Percentiles rank a stretch among this genome's conserved stretches.
These are phyloP conservation scores for Nannizziopsis arthrosporioides DNA, from an alignment of 2,329 filamentous ascomycete species.

Conservation along the genomic window DNA sequence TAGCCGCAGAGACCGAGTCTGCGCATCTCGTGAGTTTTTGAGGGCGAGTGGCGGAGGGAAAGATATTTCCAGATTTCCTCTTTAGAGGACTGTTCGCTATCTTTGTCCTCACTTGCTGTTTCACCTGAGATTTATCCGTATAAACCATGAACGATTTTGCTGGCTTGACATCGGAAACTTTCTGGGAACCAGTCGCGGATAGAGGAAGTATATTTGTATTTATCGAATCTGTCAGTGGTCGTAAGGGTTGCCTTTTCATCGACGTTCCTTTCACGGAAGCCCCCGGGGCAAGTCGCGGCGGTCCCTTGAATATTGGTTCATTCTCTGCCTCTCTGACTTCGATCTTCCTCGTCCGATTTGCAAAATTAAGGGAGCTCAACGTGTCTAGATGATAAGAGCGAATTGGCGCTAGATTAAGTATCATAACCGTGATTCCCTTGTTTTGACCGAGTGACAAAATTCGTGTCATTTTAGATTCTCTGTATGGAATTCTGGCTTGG, in stretches of 20 bases:
- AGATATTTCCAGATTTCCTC: slow-evolving; percentile 25
- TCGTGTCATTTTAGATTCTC: slow-evolving; percentile 94
- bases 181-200: slow-evolving; percentile 39
- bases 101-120: slow-evolving; percentile 36
- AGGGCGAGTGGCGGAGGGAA: slow-evolving; percentile 29
- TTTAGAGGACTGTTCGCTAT: slow-evolving; percentile 36
- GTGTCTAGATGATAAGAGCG: slow-evolving; percentile 89
- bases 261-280: slow-evolving; percentile 30
- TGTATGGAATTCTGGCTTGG: slow-evolving; percentile 68
- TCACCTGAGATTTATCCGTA: slow-evolving; percentile 50
- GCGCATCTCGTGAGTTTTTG: slow-evolving; percentile 32
- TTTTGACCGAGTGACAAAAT: slow-evolving; percentile 89
- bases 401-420: slow-evolving; percentile 84
- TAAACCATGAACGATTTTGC: slow-evolving; percentile 80
- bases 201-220: slow-evolving; percentile 56
- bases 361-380: slow-evolving; percentile 85
- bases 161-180: slow-evolving; percentile 54
- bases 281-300: slow-evolving; percentile 41
- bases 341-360: slow-evolving; percentile 89
- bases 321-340: slow-evolving; percentile 94
- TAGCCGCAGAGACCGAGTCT: slow-evolving; percentile 50
- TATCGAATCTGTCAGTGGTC: slow-evolving; percentile 62
- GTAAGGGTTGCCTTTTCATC: slow-evolving; percentile 60
- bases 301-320: slow-evolving; percentile 74
- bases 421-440: slow-evolving; percentile 91